Conservation (phyloP, 805 yeast genomes). For the Kuraishia hungarica region DNA sequence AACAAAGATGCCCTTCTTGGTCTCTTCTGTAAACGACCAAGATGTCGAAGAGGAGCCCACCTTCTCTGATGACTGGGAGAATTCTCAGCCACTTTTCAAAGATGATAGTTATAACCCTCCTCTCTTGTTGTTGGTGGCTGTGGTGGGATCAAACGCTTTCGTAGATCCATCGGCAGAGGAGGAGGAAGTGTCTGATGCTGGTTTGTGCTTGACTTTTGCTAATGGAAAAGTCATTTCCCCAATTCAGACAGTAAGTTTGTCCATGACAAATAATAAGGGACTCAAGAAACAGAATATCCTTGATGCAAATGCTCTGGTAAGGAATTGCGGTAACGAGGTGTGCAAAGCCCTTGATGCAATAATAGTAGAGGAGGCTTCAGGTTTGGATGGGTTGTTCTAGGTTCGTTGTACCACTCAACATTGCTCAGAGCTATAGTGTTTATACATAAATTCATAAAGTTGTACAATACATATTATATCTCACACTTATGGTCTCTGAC, state of each 20-base stretch:
- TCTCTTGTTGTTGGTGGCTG: conserved; percentile 64
- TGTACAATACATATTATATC: too few relatives aligned
- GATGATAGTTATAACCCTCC: conserved; percentile 44
- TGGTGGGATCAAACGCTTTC: conserved; percentile 58
- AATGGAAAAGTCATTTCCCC: conserved; percentile 67
- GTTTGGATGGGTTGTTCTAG: neutral
- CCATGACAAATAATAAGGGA: conserved; percentile 46
- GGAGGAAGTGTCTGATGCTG: conserved; percentile 81
- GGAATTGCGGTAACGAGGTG: conserved; percentile 55
- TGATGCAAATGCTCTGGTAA: conserved; percentile 49
- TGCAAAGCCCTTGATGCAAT: conserved; percentile 45
- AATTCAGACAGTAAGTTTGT: conserved; percentile 55
- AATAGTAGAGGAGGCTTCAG: conserved; percentile 23
- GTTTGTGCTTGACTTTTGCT: conserved; percentile 66
- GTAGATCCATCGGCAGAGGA: conserved; percentile 89
- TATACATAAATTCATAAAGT: neutral
- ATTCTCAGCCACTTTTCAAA: conserved; percentile 37
- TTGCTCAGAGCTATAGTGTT: neutral
- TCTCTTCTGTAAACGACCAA: conserved; percentile 55
- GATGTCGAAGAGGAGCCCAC: conserved; percentile 84
- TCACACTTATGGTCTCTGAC: too few relatives aligned
- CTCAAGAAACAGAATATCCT: conserved; percentile 37
- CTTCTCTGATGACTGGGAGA: conserved; percentile 82
- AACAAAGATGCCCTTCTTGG: conserved; percentile 64
- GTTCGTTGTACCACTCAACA: neutral